Evolutionary conservation across 768 basidiomycete genomes (phyloP), one percentile per base, ranked within the genome.

Genomic region (Paxillus involutus): DNA sequence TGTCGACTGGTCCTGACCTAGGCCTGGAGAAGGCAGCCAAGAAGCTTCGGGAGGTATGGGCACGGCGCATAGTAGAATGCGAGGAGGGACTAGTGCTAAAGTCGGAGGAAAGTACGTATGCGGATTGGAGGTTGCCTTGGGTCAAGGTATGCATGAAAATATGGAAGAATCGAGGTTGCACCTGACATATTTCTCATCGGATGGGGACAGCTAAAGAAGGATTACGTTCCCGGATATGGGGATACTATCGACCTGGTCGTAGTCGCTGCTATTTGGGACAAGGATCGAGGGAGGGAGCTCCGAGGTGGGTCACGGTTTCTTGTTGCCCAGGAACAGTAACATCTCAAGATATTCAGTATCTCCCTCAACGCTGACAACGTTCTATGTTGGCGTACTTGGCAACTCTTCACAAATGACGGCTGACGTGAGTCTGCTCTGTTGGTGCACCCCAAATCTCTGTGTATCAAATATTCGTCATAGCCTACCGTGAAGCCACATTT

Each of bases 161-260:
- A 1, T 39, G 29, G 39, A 17, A 30, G 44, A 36, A 29, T n/a
- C 12, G 12, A 66, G 54, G 62, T 65, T 37, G 47, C 64, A 51
- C 30, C 16, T 26, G 26, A 26, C 26, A 5, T 26, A 26, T 33
- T 30, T 29, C n/a, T 16, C 10, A 19, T 36, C 45, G n/a, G 1
- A 30, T 32, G 57, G 32, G 36, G 40, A 44, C 45, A 81, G 79
- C 63, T 92, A 46, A 92, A 94, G 75, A 84, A 80, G 63, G 94
- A 98, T 66, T 96, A 96, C 57, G 91, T 98, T 37, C 84, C 85
- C 1, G 88, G 88, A 4, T 79, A 88, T 43, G 91, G 92, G 0
- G 94, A 98, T 67, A 79, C 82, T 5, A 60, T 94, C 14, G 91
- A 94, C 66, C 77, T 96, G 52, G 84, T 84, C 4, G 64, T 96